phyloP scores from a whole-genome alignment of 139 green algal species.

The Pseudopediastrum boryanum region DNA sequence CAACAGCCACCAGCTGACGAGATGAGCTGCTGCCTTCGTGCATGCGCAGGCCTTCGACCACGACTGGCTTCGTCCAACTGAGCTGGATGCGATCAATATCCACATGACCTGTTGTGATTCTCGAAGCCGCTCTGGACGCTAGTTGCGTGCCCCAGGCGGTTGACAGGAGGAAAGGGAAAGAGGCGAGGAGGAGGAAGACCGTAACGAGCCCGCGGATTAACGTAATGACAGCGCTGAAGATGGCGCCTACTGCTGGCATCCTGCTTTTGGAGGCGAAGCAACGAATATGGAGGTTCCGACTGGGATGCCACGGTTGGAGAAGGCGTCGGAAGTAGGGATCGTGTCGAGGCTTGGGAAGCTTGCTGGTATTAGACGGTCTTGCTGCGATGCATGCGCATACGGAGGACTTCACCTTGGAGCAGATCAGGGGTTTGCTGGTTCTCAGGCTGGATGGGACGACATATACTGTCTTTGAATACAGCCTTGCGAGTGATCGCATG shows the following conservation, averaged over 20 bases:
- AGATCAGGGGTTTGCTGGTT: too few species aligned
- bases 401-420: too few species aligned
- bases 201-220: not conserved
- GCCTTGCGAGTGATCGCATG: too few species aligned
- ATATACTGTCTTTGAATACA: too few species aligned
- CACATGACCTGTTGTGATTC: conserved; percentile 20
- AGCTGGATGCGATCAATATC: conserved; percentile 8
- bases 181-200: conserved; percentile 5
- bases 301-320: not conserved
- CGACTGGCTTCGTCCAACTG: conserved; percentile 19
- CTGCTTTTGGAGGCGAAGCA: not conserved
- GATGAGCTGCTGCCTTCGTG: conserved; percentile 4
- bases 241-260: not conserved
- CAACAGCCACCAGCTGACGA: conserved; percentile 17
- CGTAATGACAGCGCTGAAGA: not conserved
- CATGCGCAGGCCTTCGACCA: conserved; percentile 5
- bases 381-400: too few species aligned
- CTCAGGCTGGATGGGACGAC: too few species aligned
- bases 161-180: conserved; percentile 35
- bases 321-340: not conserved
- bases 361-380: too few species aligned
- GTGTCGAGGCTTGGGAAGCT: too few species aligned
- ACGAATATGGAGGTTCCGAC: not conserved
- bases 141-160: conserved; percentile 32
- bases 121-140: not conserved